Evolutionary conservation across 2,329 filamentous ascomycete genomes (phyloP).

Genomic region (Alternaria brassicae): DNA sequence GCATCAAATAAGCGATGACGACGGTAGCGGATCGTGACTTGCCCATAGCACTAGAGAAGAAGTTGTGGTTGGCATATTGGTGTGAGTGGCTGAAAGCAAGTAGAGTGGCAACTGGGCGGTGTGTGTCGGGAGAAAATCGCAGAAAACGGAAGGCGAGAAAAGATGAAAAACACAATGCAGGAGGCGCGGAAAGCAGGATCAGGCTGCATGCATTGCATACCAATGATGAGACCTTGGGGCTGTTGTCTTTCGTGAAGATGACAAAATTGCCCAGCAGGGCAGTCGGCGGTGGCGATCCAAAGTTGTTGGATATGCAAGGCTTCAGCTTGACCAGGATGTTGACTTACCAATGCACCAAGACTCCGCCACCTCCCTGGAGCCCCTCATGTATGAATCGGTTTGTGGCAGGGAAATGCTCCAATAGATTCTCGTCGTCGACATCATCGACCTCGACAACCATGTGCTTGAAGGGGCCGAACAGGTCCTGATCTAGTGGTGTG

Average conservation of each 20-base stretch:
- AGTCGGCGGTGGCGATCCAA: conserved; percentile 36
- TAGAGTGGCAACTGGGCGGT: conserved; percentile 49
- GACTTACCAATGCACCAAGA: conserved; percentile 75
- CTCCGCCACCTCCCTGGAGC: conserved; percentile 66
- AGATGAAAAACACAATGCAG: conserved; percentile 24
- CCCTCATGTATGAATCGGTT: conserved; percentile 85
- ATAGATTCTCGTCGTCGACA: conserved; percentile 84
- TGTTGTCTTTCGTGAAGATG: conserved; percentile 37
- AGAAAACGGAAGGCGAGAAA: conserved; percentile 26
- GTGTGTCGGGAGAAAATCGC: conserved; percentile 26
- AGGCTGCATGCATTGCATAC: conserved; percentile 15
- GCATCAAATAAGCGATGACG: conserved; percentile 83
- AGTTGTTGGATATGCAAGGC: conserved; percentile 38
- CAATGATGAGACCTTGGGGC: conserved; percentile 10
- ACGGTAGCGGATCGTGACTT: conserved; percentile 91
- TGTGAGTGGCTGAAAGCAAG: conserved; percentile 34
- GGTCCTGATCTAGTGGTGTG: conserved; percentile 63
- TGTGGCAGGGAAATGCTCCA: conserved; percentile 78
- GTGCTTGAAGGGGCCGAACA: conserved; percentile 71
- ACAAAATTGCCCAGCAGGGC: conserved; percentile 44
- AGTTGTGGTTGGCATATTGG: conserved; percentile 45
- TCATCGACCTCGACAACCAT: conserved; percentile 87
- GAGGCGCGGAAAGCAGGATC: conserved; percentile 32
- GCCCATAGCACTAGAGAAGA: conserved; percentile 79
- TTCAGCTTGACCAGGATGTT: conserved; percentile 45